Evolutionary conservation across 345 rosid genomes (phyloP).

Genomic region (Eucalyptus cloeziana): DNA sequence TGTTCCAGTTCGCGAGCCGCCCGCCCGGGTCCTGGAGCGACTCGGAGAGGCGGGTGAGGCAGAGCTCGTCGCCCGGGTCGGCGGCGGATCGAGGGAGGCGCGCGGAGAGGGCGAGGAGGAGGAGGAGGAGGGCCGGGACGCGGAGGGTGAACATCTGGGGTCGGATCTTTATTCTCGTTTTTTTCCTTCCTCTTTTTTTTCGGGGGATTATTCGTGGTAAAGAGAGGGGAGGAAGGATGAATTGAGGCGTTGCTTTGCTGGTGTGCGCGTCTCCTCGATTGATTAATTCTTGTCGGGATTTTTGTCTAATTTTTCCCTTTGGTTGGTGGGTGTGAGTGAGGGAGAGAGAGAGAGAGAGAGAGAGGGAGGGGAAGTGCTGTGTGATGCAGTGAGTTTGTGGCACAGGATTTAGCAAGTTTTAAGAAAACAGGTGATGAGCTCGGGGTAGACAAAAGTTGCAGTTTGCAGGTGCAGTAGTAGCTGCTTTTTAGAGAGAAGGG

Average conservation of each 20-base stretch:
- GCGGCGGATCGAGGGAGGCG: not conserved
- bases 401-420: not conserved
- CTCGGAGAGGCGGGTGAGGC: slow-evolving; percentile 14
- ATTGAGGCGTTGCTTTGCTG: not conserved
- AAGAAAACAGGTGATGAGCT: not conserved
- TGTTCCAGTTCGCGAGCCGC: slow-evolving; percentile 81
- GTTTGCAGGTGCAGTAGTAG: not conserved
- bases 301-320: not conserved
- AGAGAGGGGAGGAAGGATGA: not conserved
- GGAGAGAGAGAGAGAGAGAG: not conserved
- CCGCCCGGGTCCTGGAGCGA: slow-evolving; percentile 58
- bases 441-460: not conserved
- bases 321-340: not conserved
- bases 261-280: not conserved
- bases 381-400: not conserved
- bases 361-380: not conserved
- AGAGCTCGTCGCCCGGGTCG: slow-evolving; percentile 4
- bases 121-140: not conserved
- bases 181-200: no score
- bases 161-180: not conserved
- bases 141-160: not conserved
- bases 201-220: not conserved
- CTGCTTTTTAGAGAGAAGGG: not conserved
- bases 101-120: not conserved
- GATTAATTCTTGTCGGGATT: not conserved